These are phyloP conservation scores for Corchorus olitorius DNA, from an alignment of 345 rosid genomes.

Conservation along the genomic window DNA sequence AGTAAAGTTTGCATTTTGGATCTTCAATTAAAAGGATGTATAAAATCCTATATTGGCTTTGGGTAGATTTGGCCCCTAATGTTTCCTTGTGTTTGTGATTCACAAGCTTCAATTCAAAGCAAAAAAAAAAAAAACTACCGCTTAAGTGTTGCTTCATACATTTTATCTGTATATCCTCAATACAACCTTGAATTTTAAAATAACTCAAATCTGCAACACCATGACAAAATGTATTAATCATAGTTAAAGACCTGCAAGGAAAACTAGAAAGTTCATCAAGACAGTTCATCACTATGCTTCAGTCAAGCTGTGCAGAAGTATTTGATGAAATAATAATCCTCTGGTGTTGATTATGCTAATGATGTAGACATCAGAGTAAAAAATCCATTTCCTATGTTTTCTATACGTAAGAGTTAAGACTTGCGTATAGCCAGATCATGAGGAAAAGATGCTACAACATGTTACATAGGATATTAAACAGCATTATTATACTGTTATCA, in stretches of 20 bases:
- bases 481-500: background rate
- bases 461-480: background rate
- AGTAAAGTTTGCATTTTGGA: background rate
- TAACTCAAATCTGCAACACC: background rate
- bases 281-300: background rate
- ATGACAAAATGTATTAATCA: background rate
- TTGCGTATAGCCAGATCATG: background rate
- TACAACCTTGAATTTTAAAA: background rate
- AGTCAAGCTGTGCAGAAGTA: background rate
- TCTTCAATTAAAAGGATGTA: background rate
- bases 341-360: background rate
- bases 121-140: background rate
- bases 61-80: background rate
- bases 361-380: background rate
- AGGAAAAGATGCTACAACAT: slow-evolving; percentile 7
- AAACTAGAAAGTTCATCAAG: background rate
- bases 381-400: background rate
- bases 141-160: background rate
- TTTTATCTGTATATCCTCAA: background rate
- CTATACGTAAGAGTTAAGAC: background rate
- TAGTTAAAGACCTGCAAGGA: background rate
- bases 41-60: background rate
- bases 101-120: background rate
- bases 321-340: background rate
- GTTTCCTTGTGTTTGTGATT: background rate